Evolutionary conservation across 1,284 basidiomycete genomes (phyloP), one percentile per base, ranked within the genome.

Genomic region (Boletus calvinii): DNA sequence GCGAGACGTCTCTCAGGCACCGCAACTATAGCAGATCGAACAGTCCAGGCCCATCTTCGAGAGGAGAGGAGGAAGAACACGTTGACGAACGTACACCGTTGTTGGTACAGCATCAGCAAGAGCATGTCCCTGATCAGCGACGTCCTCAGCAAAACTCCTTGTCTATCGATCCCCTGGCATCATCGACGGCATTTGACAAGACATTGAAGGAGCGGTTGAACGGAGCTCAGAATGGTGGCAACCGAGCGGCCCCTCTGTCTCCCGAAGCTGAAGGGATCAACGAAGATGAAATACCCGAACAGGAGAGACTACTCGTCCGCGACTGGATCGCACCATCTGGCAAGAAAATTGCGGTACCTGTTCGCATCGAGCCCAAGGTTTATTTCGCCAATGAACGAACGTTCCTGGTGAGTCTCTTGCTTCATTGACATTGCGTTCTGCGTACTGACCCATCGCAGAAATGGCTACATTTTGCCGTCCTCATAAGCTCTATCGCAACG

Each of bases 361-460:
- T 99, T 31, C 84, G 96, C 47, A 83, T 99, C 52, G 96, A 99
- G 73, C 96, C 96, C 34, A 99, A 99, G 74, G 94, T 97, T 7
- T 97, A 97, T 68, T 99, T 98, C 69, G 96, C 96, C 3, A 91
- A 92, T 42, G 96, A 98, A 71, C 79, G 94, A 53, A 95, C 93
- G n/a, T 92, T 90, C 76, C 67, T 92, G 69, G 89, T 88, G 65
- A 66, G 84, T 72, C 48, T 22, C 45, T 54, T 60, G 26, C n/a
- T 50, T 53, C n/a, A 24, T 44, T 43, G 6, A 8, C 18, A 46
- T 61, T 46, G 48, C 20, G 12, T 45, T 30, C 43, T 30, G 26
- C 12, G 18, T 31, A 32, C 51, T 68, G 39, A 68, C 26, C 13
- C 4, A 52, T 29, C 40, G 32, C 63, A 94, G 87, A 92, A 88